phyloP scores from a whole-genome alignment of 228 moss, liverwort and hornwort species.

The Sphagnum magellanicum region DNA sequence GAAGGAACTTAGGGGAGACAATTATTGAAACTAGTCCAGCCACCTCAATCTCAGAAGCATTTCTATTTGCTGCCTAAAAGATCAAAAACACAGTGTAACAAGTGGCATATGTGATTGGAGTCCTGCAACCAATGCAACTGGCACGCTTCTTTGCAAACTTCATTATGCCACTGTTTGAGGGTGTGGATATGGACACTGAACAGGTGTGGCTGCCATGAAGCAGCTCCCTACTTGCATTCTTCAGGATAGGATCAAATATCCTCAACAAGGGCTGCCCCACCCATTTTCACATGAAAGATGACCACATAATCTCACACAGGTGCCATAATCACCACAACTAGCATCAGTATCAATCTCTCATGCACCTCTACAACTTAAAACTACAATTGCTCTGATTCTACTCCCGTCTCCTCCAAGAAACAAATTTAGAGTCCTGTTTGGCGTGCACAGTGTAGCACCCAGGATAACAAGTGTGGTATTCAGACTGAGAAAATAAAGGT shows the following conservation, averaged over 20 bases:
- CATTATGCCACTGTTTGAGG: slow-evolving; percentile 95
- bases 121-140: slow-evolving; percentile 86
- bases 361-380: no score
- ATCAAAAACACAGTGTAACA: no score
- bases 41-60: no score
- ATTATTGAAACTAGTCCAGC: no score
- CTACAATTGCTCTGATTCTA: not conserved
- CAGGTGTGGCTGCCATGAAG: slow-evolving; percentile 89
- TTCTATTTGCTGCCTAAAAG: no score
- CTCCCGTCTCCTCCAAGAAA: not conserved
- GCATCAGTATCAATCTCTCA: no score
- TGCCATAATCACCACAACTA: no score
- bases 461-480: no score
- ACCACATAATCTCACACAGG: no score
- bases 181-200: slow-evolving; percentile 92
- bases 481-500: no score
- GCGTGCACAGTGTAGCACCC: not conserved
- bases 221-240: slow-evolving; percentile 96
- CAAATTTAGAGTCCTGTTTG: not conserved
- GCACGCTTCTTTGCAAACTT: slow-evolving; percentile 91
- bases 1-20: no score
- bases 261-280: slow-evolving; percentile 69
- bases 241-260: slow-evolving; percentile 90
- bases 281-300: no score
- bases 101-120: slow-evolving; percentile 58